phyloP scores from a whole-genome alignment of 2,329 filamentous ascomycete species.

The Orbilia ellipsospora region DNA sequence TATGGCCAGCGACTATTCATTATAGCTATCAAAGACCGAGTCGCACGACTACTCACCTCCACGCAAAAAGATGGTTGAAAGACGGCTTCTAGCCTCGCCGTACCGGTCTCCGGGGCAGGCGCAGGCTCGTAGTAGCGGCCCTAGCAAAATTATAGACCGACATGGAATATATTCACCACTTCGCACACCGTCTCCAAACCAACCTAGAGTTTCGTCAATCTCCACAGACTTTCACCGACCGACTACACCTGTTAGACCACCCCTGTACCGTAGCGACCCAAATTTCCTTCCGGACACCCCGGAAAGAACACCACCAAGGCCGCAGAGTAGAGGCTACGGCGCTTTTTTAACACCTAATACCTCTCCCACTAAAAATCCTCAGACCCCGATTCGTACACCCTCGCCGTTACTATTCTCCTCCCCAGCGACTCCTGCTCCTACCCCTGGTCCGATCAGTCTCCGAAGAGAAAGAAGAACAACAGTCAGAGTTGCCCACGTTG shows the following conservation, averaged over 20 bases:
- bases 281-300: slow-evolving; percentile 48
- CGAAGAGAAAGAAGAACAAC: slow-evolving; percentile 48
- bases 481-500: slow-evolving; percentile 42
- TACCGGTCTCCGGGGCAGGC: slow-evolving; percentile 30
- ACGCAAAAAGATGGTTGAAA: slow-evolving; percentile 45
- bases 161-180: slow-evolving; percentile 48
- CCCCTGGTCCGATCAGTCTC: slow-evolving; percentile 40
- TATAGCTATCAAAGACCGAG: slow-evolving; percentile 33
- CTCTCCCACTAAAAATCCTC: slow-evolving; percentile 16
- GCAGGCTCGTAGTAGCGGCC: slow-evolving; percentile 23
- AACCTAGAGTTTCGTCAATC: slow-evolving; percentile 14
- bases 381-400: slow-evolving; percentile 38
- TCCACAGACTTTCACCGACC: slow-evolving; percentile 28
- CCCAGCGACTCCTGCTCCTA: slow-evolving; percentile 43
- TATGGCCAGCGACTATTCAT: slow-evolving; percentile 41
- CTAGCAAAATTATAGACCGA: slow-evolving; percentile 30
- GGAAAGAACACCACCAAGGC: slow-evolving; percentile 33
- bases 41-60: slow-evolving; percentile 19
- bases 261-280: slow-evolving; percentile 30
- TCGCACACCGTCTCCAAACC: slow-evolving; percentile 47
- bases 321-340: slow-evolving; percentile 39
- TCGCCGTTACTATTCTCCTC: slow-evolving; percentile 47
- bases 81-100: slow-evolving; percentile 49
- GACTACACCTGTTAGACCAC: slow-evolving; percentile 42
- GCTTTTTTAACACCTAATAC: slow-evolving; percentile 18